Evolutionary conservation across 2,329 filamentous ascomycete species (phyloP), one percentile per base, ranked within the genome.

Genomic region (Fusarium annulatum): DNA sequence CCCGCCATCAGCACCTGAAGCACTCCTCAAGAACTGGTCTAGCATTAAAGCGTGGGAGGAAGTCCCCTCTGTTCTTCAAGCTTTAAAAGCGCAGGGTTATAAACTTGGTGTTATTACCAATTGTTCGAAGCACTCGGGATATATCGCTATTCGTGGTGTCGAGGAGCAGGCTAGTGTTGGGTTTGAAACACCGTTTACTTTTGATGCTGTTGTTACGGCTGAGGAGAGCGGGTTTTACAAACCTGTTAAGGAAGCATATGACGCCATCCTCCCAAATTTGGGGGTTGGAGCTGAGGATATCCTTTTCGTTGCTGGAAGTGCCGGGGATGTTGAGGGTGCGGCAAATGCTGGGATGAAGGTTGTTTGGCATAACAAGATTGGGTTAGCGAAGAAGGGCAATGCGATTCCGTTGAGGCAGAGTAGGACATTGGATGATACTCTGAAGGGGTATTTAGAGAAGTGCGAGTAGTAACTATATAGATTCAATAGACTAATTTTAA

Each of bases 151-250:
- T 4, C 46, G 21, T 5, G 30, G 42, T 4, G 60, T 59, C 2
- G 72, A 75, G 49, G 38, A 33, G 9, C 49, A 56, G 5, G 49
- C 57, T 12, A 65, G 61, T 42, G 66, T 38, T 38, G 63, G 70
- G 10, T 67, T 48, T 68, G 41, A 52, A 12, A n/a, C 55, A 4
- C 65, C 61, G 1, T 70, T 75, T n/a, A 57, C 52, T 3, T 84
- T 84, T 33, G 80, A 84, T 41, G 74, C 75, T 4, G 76, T 80
- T 8, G 59, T 84, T 8, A 83, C 82, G 2, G 83, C 82, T 1
- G 82, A 84, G 59, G 82, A 84, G 61, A 80, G 76, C 19, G 82
- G 82, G 5, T 84, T 80, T 60, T 84, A 84, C 59, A 84, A 85
- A 61, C 83, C 83, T 4, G 72, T 75, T 4, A 64, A 59, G 12